These are phyloP conservation scores for Claviceps fusiformis DNA, from an alignment of 2,329 filamentous ascomycete species.

Conservation along the genomic window DNA sequence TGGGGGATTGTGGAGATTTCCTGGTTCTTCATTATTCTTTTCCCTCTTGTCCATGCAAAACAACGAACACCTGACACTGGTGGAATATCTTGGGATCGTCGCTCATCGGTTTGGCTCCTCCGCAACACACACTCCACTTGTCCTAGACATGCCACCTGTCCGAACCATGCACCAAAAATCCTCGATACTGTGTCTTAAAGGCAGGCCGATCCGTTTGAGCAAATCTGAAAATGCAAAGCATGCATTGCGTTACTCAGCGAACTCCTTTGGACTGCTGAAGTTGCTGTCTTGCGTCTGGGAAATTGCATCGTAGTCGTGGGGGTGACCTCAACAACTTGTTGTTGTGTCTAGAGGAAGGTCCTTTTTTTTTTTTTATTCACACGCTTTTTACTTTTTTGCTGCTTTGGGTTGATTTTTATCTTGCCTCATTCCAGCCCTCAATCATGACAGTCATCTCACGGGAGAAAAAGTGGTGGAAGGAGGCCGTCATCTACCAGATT, in stretches of 20 bases:
- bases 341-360: not conserved
- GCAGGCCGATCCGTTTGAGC: too few species aligned
- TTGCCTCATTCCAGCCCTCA: not conserved
- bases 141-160: too few species aligned
- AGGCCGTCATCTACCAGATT: slow-evolving; percentile 43
- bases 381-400: not conserved
- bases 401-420: too few species aligned
- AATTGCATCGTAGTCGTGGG: not conserved
- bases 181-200: not conserved
- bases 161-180: not conserved
- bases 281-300: not conserved
- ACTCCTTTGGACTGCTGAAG: not conserved
- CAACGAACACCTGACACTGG: too few species aligned
- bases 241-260: too few species aligned
- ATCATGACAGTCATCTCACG: slow-evolving; percentile 13
- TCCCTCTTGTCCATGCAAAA: not conserved
- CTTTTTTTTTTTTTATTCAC: not conserved
- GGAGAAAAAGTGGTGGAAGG: slow-evolving; percentile 38
- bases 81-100: not conserved
- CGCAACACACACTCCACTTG: not conserved
- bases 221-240: too few species aligned
- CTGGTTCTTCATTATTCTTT: not conserved
- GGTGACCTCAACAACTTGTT: not conserved
- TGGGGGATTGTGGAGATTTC: not conserved
- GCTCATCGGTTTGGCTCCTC: not conserved